Percentiles rank a stretch among this genome's conserved stretches.
phyloP scores from a whole-genome alignment of 495 filamentous ascomycete species.

The Lasiosphaeria miniovina region DNA sequence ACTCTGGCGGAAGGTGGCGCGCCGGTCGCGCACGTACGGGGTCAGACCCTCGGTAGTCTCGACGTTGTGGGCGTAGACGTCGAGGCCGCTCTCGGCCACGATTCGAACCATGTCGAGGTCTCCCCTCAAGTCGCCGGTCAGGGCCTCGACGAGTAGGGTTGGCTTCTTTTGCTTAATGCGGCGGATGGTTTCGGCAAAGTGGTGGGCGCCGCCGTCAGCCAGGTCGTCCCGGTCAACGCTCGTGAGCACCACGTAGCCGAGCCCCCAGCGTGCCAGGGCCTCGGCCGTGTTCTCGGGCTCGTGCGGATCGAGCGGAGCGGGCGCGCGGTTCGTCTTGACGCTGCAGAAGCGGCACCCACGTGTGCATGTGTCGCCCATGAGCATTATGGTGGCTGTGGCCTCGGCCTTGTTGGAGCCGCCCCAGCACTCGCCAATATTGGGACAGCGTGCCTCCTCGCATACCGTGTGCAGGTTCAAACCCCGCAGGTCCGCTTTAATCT shows the following conservation, averaged over 20 bases:
- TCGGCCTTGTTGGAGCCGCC: constrained; percentile 82
- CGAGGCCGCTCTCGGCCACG: constrained; percentile 82
- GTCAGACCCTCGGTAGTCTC: constrained; percentile 93
- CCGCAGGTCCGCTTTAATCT: constrained; percentile 87
- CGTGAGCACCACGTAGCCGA: constrained; percentile 94
- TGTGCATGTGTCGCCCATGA: constrained; percentile 98
- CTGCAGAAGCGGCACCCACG: constrained; percentile 95
- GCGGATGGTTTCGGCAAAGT: constrained; percentile 92
- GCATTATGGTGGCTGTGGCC: constrained; percentile 97
- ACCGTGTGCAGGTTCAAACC: constrained; percentile 91
- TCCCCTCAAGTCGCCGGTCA: constrained; percentile 88
- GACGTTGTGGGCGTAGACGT: constrained; percentile 96
- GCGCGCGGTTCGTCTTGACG: constrained; percentile 80
- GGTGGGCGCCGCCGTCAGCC: constrained; percentile 78
- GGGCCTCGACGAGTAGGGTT: constrained; percentile 83
- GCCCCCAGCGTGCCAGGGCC: constrained; percentile 84
- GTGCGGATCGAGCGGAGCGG: constrained; percentile 85
- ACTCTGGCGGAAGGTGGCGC: constrained; percentile 86
- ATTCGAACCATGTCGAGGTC: constrained; percentile 76
- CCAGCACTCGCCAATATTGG: constrained; percentile 98
- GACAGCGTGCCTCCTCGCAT: constrained; percentile 95
- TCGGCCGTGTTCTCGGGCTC: constrained; percentile 97
- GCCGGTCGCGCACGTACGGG: constrained; percentile 82
- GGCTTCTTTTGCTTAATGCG: constrained; percentile 90
- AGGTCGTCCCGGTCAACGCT: constrained; percentile 92